Conservation (phyloP, 306 rosid species). For the Fragaria iinumae region DNA sequence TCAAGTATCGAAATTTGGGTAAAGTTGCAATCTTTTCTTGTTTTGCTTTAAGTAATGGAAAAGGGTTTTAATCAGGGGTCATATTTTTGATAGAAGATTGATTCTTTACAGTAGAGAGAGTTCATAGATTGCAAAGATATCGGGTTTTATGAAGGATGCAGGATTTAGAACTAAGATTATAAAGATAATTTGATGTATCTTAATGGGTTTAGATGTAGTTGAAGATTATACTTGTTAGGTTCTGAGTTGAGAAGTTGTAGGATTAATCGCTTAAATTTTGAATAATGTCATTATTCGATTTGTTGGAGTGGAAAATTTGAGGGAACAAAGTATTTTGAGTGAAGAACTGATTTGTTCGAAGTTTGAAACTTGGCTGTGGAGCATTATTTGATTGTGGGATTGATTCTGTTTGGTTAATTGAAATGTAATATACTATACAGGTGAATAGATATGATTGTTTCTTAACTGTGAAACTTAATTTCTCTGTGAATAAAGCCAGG, state of each 20-base stretch:
- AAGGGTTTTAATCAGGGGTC: no score
- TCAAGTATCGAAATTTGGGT: not conserved
- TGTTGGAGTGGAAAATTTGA: not conserved
- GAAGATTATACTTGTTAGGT: not conserved
- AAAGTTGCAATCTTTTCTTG: slow-evolving; percentile 1
- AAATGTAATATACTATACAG: not conserved
- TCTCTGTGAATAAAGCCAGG: not conserved
- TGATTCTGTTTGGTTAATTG: not conserved
- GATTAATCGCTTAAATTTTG: not conserved
- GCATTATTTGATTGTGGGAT: not conserved
- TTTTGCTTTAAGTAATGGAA: no score
- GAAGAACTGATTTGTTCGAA: not conserved
- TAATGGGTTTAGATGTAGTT: not conserved
- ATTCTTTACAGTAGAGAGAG: not conserved
- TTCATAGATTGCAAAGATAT: not conserved
- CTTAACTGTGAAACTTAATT: not conserved
- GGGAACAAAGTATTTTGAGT: not conserved
- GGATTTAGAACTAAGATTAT: not conserved
- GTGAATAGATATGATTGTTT: not conserved
- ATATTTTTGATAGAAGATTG: not conserved
- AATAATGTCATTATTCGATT: not conserved
- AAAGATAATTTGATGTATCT: not conserved
- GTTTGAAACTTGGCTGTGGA: not conserved
- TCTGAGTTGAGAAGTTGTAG: not conserved
- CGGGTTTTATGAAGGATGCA: not conserved